A percentile compares a stretch with the other conserved stretches of the same genome.
Evolutionary conservation across 768 basidiomycete genomes (phyloP).

Genomic region (Guyanaporus albipodus): DNA sequence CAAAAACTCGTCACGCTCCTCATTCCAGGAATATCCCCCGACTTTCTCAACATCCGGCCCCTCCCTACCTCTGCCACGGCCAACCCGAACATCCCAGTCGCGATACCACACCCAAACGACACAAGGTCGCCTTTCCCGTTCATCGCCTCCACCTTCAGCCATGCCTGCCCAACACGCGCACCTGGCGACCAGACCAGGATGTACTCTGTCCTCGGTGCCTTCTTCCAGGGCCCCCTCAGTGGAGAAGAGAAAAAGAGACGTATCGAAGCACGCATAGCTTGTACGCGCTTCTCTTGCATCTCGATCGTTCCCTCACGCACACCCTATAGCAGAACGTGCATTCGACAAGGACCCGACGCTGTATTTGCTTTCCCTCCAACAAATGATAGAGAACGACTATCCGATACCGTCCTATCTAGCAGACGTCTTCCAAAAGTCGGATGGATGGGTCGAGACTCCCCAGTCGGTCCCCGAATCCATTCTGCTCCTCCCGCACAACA

Average conservation of each 20-base stretch:
- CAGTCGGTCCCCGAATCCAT: slow-evolving; percentile 34
- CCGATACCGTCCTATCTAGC: slow-evolving; percentile 83
- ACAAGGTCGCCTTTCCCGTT: slow-evolving; percentile 50
- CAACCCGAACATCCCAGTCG: slow-evolving; percentile 53
- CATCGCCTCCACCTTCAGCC: slow-evolving; percentile 78
- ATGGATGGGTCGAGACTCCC: slow-evolving; percentile 84
- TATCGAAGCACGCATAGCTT: slow-evolving; percentile 39
- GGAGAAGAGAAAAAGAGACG: slow-evolving; percentile 76
- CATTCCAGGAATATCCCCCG: slow-evolving; percentile 82
- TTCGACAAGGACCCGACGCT: slow-evolving; percentile 60
- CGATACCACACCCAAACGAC: slow-evolving; percentile 36
- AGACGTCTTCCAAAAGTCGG: slow-evolving; percentile 57
- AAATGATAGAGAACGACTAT: slow-evolving; percentile 95
- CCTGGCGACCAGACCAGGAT: slow-evolving; percentile 84
- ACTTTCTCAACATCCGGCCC: slow-evolving; percentile 67
- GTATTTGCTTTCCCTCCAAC: slow-evolving; percentile 72
- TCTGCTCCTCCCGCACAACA: slow-evolving; percentile 29
- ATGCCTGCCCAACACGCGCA: slow-evolving; percentile 89
- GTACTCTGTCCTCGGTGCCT: slow-evolving; percentile 79
- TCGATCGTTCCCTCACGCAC: slow-evolving; percentile 5
- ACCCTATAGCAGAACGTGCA: slow-evolving; percentile 51
- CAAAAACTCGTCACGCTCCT: slow-evolving; percentile 77
- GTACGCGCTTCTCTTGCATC: slow-evolving; percentile 19
- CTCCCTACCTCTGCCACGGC: slow-evolving; percentile 63
- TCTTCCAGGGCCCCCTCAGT: slow-evolving; percentile 79